These are phyloP conservation scores for Hanseniaspora singularis DNA, from an alignment of 805 yeast species.

Conservation along the genomic window DNA sequence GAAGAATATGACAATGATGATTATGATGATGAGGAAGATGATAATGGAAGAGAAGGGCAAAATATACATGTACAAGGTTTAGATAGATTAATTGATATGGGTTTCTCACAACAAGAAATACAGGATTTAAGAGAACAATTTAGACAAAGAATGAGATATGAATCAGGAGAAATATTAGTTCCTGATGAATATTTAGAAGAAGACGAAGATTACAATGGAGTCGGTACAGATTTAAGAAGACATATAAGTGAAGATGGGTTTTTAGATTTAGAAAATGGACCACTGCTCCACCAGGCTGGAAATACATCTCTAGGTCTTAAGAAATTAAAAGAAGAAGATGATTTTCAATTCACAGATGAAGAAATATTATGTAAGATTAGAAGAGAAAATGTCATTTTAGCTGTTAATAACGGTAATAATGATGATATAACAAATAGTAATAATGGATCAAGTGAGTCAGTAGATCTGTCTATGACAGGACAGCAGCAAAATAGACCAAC, in stretches of 20 bases:
- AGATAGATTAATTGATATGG: conserved; percentile 71
- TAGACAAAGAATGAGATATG: conserved; percentile 40
- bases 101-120: conserved; percentile 70
- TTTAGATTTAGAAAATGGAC: conserved; percentile 10
- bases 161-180: conserved; percentile 12
- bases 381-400: conserved; percentile 2
- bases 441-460: too few relatives aligned
- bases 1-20: conserved; percentile 15
- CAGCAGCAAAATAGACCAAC: neutral
- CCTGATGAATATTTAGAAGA: conserved; percentile 18
- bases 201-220: conserved; percentile 17
- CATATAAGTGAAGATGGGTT: conserved; percentile 12
- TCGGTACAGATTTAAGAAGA: neutral
- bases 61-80: conserved; percentile 54
- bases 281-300: neutral
- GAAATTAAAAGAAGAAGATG: conserved; percentile 4
- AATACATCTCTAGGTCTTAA: too few relatives aligned
- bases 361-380: conserved; percentile 4
- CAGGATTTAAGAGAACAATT: conserved; percentile 63
- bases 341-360: conserved; percentile 12
- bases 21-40: conserved; percentile 14
- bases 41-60: conserved; percentile 16
- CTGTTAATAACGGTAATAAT: conserved; percentile 3
- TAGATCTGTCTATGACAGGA: too few relatives aligned
- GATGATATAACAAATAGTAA: conserved; percentile 29